Percentiles rank a stretch among this genome's conserved stretches.
phyloP scores from a whole-genome alignment of 1,284 basidiomycete species.

The Takashimella tepidaria region DNA sequence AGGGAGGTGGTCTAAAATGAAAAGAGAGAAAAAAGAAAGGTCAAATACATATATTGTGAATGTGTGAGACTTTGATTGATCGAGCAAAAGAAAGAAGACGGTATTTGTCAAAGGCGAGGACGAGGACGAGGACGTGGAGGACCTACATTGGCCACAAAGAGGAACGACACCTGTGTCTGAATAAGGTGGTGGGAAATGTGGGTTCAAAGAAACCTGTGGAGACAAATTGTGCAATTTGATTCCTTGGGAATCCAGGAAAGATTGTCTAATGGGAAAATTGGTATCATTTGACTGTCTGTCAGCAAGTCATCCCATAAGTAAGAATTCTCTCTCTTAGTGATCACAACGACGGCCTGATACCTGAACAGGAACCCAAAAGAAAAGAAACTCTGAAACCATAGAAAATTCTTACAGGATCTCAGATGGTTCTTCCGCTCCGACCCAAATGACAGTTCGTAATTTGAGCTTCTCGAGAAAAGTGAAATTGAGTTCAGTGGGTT shows the following conservation, averaged over 20 bases:
- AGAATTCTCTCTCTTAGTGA: no score
- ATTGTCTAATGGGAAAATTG: slow-evolving; percentile 42
- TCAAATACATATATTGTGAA: neutral
- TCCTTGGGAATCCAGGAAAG: slow-evolving; percentile 43
- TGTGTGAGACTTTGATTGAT: no score
- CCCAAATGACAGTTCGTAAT: slow-evolving; percentile 52
- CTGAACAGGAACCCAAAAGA: no score
- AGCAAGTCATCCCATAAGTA: no score
- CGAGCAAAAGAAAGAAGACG: no score
- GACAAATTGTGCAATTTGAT: slow-evolving; percentile 42
- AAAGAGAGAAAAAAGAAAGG: neutral
- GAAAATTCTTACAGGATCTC: slow-evolving; percentile 47
- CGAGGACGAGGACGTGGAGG: no score
- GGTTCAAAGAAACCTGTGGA: slow-evolving; percentile 39
- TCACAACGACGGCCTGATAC: no score
- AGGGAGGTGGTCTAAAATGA: slow-evolving; percentile 40
- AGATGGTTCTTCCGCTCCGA: slow-evolving; percentile 53
- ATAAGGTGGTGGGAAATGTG: slow-evolving; percentile 45
- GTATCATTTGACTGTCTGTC: no score
- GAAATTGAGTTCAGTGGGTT: slow-evolving; percentile 54
- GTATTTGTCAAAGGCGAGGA: no score
- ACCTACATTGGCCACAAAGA: slow-evolving; percentile 39
- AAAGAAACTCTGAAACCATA: no score
- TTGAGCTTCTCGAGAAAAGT: slow-evolving; percentile 53
- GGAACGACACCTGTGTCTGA: slow-evolving; percentile 45